Base-by-base conservation (phyloP, 1,284 basidiomycete species). In the Schizophyllum commune region DNA sequence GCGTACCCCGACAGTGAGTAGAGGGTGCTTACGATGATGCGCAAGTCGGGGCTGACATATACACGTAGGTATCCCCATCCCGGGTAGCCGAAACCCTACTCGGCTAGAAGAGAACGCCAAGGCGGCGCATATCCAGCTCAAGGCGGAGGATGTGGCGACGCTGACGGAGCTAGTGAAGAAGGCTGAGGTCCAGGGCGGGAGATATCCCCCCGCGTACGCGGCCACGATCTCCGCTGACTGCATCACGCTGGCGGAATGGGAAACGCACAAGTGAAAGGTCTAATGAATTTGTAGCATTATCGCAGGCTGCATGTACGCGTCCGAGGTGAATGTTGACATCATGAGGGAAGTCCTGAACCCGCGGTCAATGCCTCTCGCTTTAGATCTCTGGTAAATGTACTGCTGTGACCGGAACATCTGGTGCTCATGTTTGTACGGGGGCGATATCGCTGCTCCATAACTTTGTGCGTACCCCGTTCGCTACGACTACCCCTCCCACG, bases 61-160 rank as follows among this genome's bases (percentile, higher is more conserved):
- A 62, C n/a, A n/a, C 65, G 39, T 62, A 74, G 52, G 68, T 32
- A 63, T 74, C 57, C 71, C 71, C 1, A 70, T 73, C 56, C 70
- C 72, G 13, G 73, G 69, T 5, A 64, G 61, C 6, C 68, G 69
- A 17, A 66, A 59, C 22, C 47, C 64, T 6, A 58, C 59, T 0
- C 69, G 73, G 17, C 63, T 74, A 17, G 39, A 47, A 17, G 39
- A 47, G 39, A 47, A 47, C 39, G 39, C 39, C 13, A 47, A 47
- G 39, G 9, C 39, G 9, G 39, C 39, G 3, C 9, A 47, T 9
- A 9, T 47, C 17, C 39, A 47, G 8, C 39, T 47, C 17, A 17
- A 3, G 39, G 8, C 39, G 9, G 39, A 47, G 39, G 39, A 47
- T 47, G 39, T 47, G 13, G 39, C 9, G 9, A 17, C 39, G 39